A percentile compares a stretch with the other conserved stretches of the same genome.
These are phyloP conservation scores for Poteriospumella lacustris DNA, from an alignment of 108 stramenopile genomes.

Conservation along the genomic window DNA sequence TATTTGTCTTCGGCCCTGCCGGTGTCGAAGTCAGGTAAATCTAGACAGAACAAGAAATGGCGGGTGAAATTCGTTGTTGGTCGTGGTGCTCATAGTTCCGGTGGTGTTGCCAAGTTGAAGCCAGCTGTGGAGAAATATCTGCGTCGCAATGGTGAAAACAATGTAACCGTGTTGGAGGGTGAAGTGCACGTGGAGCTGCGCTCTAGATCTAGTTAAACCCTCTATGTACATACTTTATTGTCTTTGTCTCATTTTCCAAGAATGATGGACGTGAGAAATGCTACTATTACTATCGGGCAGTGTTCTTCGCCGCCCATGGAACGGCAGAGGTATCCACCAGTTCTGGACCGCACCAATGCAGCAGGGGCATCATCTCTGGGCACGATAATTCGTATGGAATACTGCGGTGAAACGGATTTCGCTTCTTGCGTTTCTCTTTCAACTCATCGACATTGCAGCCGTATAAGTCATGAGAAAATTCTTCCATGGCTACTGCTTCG, in stretches of 20 bases:
- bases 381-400: constrained; percentile 77
- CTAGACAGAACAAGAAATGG: too few species aligned
- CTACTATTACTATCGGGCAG: background rate
- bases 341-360: constrained; percentile 76
- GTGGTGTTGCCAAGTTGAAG: too few species aligned
- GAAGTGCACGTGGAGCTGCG: too few species aligned
- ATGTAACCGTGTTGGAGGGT: too few species aligned
- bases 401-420: constrained; percentile 80
- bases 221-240: too few species aligned
- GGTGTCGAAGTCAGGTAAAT: too few species aligned
- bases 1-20: too few species aligned
- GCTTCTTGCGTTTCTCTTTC: constrained; percentile 67
- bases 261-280: background rate
- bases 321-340: constrained; percentile 42
- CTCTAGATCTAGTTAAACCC: too few species aligned
- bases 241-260: background rate
- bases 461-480: constrained; percentile 82
- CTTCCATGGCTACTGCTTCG: constrained; percentile 64
- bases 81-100: too few species aligned
- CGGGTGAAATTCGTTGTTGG: too few species aligned
- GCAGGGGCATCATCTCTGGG: constrained; percentile 74
- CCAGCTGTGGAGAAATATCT: too few species aligned
- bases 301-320: background rate
- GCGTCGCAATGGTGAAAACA: too few species aligned
- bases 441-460: constrained; percentile 73